A percentile compares a stretch with the other conserved stretches of the same genome.
Evolutionary conservation across 768 basidiomycete species (phyloP).

Genomic region (Podaxis carcinomalis): DNA sequence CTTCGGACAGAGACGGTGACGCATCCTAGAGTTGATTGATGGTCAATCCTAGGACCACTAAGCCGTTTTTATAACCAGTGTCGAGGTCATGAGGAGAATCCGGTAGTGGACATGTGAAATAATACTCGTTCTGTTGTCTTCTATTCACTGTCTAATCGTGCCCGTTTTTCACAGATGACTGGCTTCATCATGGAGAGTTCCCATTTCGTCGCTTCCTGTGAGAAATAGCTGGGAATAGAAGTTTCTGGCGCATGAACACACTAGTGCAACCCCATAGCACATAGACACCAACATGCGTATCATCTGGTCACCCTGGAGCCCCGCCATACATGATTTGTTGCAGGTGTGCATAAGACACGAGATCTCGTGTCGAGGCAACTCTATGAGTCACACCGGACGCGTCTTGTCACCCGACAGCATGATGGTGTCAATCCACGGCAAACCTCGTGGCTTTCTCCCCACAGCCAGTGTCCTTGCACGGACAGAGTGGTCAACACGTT

Average conservation of each 20-base stretch:
- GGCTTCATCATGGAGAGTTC: neutral
- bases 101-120: neutral
- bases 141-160: neutral
- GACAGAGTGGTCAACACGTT: neutral
- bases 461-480: neutral
- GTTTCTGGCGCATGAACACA: no score
- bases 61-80: neutral
- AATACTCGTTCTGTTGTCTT: neutral
- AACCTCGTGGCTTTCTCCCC: neutral
- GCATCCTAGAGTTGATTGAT: neutral
- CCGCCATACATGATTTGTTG: no score
- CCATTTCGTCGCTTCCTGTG: neutral
- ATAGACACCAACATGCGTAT: no score
- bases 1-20: neutral
- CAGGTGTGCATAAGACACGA: no score
- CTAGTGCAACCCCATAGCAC: no score
- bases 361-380: no score
- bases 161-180: conserved; percentile 1
- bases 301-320: no score
- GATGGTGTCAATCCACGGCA: neutral
- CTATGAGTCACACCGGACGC: no score
- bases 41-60: neutral
- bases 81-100: neutral
- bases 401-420: neutral
- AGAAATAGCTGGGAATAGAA: neutral